phyloP scores from a whole-genome alignment of 306 rosid species.

The Quillaja saponaria region DNA sequence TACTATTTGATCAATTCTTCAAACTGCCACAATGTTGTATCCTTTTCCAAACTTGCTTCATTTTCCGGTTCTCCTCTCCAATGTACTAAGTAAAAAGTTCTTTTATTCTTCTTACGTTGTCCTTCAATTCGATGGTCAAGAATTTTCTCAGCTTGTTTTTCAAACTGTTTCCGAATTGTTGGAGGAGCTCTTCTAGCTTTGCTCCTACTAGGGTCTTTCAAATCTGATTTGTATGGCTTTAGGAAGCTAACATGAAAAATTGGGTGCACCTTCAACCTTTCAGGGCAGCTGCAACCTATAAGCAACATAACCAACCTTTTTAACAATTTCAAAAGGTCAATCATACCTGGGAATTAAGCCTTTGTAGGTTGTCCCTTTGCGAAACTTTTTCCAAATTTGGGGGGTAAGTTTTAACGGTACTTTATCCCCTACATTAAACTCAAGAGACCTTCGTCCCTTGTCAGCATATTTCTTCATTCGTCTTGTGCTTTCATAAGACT shows the following conservation, averaged over 20 bases:
- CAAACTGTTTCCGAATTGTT: not conserved
- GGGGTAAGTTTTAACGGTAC: not conserved
- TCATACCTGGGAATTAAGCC: not conserved
- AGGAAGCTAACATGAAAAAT: not conserved
- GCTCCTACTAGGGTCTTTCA: not conserved
- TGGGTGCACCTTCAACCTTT: not conserved
- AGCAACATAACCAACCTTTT: not conserved
- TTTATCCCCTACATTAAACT: not conserved
- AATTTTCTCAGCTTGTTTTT: not conserved
- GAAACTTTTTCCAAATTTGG: not conserved
- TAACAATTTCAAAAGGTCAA: not conserved
- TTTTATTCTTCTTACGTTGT: not conserved
- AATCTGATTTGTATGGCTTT: not conserved
- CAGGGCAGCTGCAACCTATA: not conserved
- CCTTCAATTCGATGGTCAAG: too few species aligned
- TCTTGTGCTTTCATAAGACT: not conserved
- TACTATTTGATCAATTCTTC: not conserved
- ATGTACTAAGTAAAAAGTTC: not conserved
- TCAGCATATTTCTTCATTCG: not conserved
- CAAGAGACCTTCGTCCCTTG: not conserved
- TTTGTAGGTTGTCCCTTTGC: not conserved
- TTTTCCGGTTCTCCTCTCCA: not conserved
- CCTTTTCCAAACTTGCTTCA: slow-evolving; percentile 6
- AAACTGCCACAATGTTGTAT: not conserved
- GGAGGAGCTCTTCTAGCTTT: not conserved